These are phyloP conservation scores for Stephanodiscus triporus DNA, from an alignment of 108 stramenopile species.

Conservation along the genomic window DNA sequence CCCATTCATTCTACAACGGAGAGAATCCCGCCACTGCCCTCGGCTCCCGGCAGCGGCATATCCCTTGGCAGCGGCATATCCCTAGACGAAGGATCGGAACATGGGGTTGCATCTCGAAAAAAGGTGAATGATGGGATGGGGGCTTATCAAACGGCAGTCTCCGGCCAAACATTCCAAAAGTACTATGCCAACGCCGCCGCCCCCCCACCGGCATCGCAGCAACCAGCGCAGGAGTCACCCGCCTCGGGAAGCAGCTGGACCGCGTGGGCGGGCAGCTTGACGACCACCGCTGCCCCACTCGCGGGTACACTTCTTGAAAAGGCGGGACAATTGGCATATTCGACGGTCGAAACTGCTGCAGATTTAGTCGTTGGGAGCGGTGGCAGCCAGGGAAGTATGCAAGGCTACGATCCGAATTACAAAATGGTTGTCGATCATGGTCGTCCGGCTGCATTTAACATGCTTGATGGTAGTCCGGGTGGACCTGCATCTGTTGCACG, in stretches of 20 bases:
- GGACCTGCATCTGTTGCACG: not conserved
- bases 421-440: not conserved
- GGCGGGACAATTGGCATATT: conserved; percentile 21
- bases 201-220: not conserved
- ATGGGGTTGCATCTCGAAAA: not conserved
- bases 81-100: conserved; percentile 1
- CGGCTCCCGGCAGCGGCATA: conserved; percentile 26
- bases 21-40: conserved; percentile 39
- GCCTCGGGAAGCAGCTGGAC: conserved; percentile 18
- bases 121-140: not conserved
- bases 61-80: not conserved
- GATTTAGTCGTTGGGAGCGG: conserved; percentile 14
- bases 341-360: conserved; percentile 20
- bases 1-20: conserved; percentile 39
- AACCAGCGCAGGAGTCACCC: conserved; percentile 7
- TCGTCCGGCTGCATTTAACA: not conserved
- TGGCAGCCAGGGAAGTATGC: conserved; percentile 1
- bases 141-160: not conserved
- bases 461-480: not conserved
- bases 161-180: not conserved
- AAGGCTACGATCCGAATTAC: not conserved
- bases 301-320: conserved; percentile 19
- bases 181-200: not conserved
- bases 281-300: conserved; percentile 7
- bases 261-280: conserved; percentile 13